Evolutionary conservation across 2,329 filamentous ascomycete genomes (phyloP).

Genomic region (Phaeoacremonium minimum): DNA sequence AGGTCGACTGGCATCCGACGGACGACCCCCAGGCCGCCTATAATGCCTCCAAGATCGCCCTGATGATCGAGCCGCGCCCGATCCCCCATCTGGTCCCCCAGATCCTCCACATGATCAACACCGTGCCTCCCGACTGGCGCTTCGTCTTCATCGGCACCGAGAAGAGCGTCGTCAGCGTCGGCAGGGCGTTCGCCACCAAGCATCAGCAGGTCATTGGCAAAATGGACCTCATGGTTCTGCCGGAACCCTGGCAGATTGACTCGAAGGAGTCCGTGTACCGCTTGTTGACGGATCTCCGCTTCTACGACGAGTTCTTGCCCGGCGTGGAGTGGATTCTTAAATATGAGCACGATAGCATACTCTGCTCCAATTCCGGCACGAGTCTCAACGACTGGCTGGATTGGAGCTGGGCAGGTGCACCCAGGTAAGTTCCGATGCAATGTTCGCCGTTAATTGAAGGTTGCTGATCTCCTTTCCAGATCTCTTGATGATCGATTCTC

Average conservation of each 20-base stretch:
- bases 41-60: conserved; percentile 46
- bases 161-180: conserved; percentile 39
- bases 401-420: conserved; percentile 51
- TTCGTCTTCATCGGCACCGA: conserved; percentile 49
- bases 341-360: conserved; percentile 51
- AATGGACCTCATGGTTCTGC: conserved; percentile 44
- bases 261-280: conserved; percentile 43
- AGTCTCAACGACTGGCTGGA: conserved; percentile 49
- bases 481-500: conserved; percentile 30
- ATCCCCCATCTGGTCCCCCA: conserved; percentile 44
- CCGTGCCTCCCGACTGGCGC: conserved; percentile 50
- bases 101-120: conserved; percentile 46
- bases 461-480: neutral
- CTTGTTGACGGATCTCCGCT: conserved; percentile 43
- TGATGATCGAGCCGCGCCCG: conserved; percentile 45
- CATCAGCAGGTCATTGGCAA: conserved; percentile 46
- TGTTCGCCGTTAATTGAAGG: neutral
- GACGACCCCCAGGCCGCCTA: conserved; percentile 28
- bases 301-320: conserved; percentile 48
- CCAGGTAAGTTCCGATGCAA: conserved; percentile 30
- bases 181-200: conserved; percentile 39
- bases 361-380: conserved; percentile 48
- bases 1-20: conserved; percentile 30
- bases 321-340: conserved; percentile 49
- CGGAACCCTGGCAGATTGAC: conserved; percentile 39